Base-by-base conservation (phyloP, 768 basidiomycete genomes). In the Boletus vinaceobasis region DNA sequence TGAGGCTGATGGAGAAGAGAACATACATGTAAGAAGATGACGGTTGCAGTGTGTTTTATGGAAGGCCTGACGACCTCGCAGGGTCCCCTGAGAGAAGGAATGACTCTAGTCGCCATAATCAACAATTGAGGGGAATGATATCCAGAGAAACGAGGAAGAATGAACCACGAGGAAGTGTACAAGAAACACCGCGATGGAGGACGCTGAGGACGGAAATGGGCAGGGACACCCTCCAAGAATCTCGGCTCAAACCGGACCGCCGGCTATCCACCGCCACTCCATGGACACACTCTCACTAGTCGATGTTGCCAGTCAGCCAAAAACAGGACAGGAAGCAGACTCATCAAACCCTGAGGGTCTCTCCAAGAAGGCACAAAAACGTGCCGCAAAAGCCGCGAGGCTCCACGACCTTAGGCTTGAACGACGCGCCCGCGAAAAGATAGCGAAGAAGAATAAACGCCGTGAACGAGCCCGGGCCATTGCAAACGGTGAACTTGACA, bases 11-110 rank as follows among this genome's bases (percentile, higher is more conserved):
- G 32, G 42, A 15, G 19, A 33, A 38, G 15, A 48, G 46, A 43
- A 50, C 88, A 63, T 69, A 93, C 93, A 79, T 97, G 94, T 38
- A 93, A 73, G 69, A 96, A 93, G 64, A 96, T 87, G 59, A 96
- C 83, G 0, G 91, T 93, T 8, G 91, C 90, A 8, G 89, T 86
- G 71, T 96, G 93, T 59, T 79, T 83, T 37, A 74, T 64, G 39
- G 74, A 65, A 11, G 90, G 76, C 36, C 79, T 74, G 31, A 88
- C 75, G 31, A 78, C 74, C 58, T 87, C 69, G 68, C 67, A 78
- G 21, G 68, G 64, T 23, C 68, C 50, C 63, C 51, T 56, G 45
- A 57, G 53, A 29, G 59, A 59, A 43, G 56, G 53, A 50, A 65
- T 61, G 42, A 61, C 61, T 55, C 58, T 59, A 15, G 59, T 57